Base-by-base conservation (phyloP, 345 rosid genomes). In the Adansonia digitata region DNA sequence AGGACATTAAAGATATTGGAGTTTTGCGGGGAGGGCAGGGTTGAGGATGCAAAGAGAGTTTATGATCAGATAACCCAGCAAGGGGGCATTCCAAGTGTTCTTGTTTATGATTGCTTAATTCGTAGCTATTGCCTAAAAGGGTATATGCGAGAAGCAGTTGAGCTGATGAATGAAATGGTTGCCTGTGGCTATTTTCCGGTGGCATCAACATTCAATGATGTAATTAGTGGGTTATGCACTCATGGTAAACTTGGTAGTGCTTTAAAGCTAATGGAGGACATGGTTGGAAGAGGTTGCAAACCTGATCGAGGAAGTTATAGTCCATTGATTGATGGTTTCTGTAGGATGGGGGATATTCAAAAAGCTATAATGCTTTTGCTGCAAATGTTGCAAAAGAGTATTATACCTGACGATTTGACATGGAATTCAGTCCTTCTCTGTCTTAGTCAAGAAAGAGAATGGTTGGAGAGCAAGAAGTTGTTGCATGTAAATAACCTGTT, bases 211-310 rank as follows among this genome's bases (percentile, higher is more conserved):
- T 57, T 57, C 17, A 57, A 57, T 26, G 35, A 57, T 5, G 62
- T 57, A 26, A 57, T 57, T 26, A 24, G 62, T 11, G 18, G 62
- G 34, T 57, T 57, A 24, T 57, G 62, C 34, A 57, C 34, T 57
- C 7, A 4, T 11, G 35, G 34, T 57, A 57, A 57, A 57, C 35
- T 57, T 27, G 18, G 35, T 57, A 57, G 77, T 43, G 92, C 90
- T 37, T 51, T 89, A 75, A 89, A 83, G 77, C 80, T 94, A 49
- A 63, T 91, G 49, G 94, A 88, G 71, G 95, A 92, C 78, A 82
- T 90, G 87, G 85, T 78, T 42, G 15, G 18, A 26, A 57, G 62
- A 57, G 62, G 62, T 26, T 57, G 62, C 62, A 57, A 17, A 26
- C 62, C 12, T 26, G 51, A 63, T 91, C 45, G 90, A 87, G 69